A percentile compares a stretch with the other conserved stretches of the same genome.
These are phyloP conservation scores for Pontederia paniculata DNA, from an alignment of 176 grass and related monocot species.

Conservation along the genomic window DNA sequence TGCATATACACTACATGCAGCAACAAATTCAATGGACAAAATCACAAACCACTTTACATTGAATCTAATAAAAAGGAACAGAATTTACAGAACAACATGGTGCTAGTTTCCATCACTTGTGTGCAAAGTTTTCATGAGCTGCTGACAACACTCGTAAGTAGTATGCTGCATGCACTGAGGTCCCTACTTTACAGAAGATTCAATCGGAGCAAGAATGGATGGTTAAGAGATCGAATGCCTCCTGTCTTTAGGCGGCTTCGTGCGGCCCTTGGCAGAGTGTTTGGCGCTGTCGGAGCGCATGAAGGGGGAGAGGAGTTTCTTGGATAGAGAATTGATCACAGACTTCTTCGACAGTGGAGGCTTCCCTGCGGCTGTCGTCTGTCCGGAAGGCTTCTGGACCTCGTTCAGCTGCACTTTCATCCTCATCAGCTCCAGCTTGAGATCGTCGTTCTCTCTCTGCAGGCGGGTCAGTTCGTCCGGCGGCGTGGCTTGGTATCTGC, in stretches of 20 bases:
- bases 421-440: constrained; percentile 83
- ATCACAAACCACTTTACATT: no score
- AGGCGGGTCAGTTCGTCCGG: constrained; percentile 62
- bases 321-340: constrained; percentile 56
- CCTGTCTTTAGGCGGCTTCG: constrained; percentile 48
- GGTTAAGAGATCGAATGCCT: constrained; percentile 76
- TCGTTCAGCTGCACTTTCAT: constrained; percentile 88
- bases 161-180: no score
- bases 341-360: constrained; percentile 48
- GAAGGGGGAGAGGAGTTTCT: constrained; percentile 70
- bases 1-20: no score
- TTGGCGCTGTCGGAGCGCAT: constrained; percentile 29
- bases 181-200: no score
- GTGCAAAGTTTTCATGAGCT: no score
- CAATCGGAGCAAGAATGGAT: no score
- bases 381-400: constrained; percentile 48
- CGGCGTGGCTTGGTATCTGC: constrained; percentile 33
- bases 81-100: no score
- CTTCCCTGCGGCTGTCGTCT: background rate
- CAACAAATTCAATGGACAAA: no score
- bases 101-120: no score
- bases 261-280: constrained; percentile 16
- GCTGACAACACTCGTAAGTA: no score
- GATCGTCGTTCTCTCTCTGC: constrained; percentile 75
- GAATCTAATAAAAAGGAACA: no score